A percentile compares a stretch with the other conserved stretches of the same genome.
Evolutionary conservation across 768 basidiomycete species (phyloP).

Genomic region (Collybia nuda): DNA sequence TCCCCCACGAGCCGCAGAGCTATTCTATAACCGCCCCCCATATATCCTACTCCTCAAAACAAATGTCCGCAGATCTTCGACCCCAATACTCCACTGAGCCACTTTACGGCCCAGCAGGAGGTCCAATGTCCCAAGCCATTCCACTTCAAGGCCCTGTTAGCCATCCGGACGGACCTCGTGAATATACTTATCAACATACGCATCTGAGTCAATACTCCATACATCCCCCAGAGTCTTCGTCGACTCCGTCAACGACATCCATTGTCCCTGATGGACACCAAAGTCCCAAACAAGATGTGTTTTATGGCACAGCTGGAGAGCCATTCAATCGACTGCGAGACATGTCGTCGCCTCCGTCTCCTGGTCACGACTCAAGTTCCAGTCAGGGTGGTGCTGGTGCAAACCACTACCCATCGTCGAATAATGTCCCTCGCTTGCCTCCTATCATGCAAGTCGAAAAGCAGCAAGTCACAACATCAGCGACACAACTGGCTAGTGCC

Average conservation of each 20-base stretch:
- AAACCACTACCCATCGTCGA: constrained; percentile 55
- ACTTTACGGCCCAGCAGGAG: constrained; percentile 38
- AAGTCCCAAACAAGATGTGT: constrained; percentile 42
- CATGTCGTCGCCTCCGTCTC: constrained; percentile 27
- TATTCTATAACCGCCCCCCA: constrained; percentile 14
- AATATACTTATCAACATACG: constrained; percentile 39
- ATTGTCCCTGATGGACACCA: constrained; percentile 17
- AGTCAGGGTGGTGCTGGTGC: constrained; percentile 43
- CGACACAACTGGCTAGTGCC: constrained; percentile 89
- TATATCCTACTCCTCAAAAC: constrained; percentile 21
- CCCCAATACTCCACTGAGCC: constrained; percentile 26
- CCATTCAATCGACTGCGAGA: constrained; percentile 51
- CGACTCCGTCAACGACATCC: constrained; percentile 22
- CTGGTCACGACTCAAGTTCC: constrained; percentile 27
- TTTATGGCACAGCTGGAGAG: constrained; percentile 51
- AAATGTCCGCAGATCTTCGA: constrained; percentile 37
- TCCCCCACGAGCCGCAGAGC: constrained; percentile 25
- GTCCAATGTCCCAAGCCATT: constrained; percentile 41
- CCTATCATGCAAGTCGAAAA: constrained; percentile 91
- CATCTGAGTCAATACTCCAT: constrained; percentile 36
- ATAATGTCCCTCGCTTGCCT: constrained; percentile 59
- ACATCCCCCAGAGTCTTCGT: constrained; percentile 24
- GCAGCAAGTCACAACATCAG: constrained; percentile 92
- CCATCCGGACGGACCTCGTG: constrained; percentile 41
- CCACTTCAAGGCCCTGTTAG: constrained; percentile 42